A percentile compares a stretch with the other conserved stretches of the same genome.
Conservation (phyloP, 768 basidiomycete species). For the Trametes punicea region DNA sequence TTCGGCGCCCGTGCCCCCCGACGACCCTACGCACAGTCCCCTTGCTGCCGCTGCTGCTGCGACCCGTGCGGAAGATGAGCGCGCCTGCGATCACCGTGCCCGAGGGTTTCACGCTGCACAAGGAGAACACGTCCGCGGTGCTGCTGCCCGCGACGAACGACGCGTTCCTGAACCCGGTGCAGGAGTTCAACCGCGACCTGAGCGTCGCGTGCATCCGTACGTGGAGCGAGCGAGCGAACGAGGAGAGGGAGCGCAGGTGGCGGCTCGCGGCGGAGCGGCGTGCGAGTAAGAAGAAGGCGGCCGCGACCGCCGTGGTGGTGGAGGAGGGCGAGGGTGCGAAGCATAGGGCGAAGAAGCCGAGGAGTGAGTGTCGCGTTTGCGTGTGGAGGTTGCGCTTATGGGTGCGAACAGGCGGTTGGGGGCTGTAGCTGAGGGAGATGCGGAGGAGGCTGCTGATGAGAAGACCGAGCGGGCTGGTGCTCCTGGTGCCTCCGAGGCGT, state of each 20-base stretch:
- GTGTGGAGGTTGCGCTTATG: conserved; percentile 10
- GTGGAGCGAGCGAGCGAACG: conserved; percentile 77
- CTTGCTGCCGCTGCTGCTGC: not conserved
- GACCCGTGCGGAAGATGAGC: conserved; percentile 9
- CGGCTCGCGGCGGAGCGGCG: conserved; percentile 48
- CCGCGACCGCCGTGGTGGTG: not conserved
- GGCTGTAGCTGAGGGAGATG: conserved; percentile 6
- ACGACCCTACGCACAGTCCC: not conserved
- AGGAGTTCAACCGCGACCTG: conserved; percentile 96
- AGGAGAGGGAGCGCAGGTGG: conserved; percentile 62
- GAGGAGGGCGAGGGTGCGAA: conserved; percentile 10
- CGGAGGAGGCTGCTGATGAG: not conserved
- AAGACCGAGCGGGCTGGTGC: not conserved
- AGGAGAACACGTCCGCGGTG: conserved; percentile 79
- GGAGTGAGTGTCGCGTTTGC: conserved; percentile 35
- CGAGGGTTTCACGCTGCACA: conserved; percentile 73
- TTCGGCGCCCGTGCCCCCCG: conserved; percentile 15
- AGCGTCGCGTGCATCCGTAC: conserved; percentile 87
- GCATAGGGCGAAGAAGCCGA: conserved; percentile 41
- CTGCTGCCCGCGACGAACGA: conserved; percentile 72
- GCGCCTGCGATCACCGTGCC: conserved; percentile 45
- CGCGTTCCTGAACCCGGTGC: conserved; percentile 95
- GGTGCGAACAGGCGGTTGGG: conserved; percentile 1
- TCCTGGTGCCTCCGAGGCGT: not conserved
- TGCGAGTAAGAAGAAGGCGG: conserved; percentile 27